Evolutionary conservation across 495 filamentous ascomycete species (phyloP).

Genomic region (Trichoderma reesei): DNA sequence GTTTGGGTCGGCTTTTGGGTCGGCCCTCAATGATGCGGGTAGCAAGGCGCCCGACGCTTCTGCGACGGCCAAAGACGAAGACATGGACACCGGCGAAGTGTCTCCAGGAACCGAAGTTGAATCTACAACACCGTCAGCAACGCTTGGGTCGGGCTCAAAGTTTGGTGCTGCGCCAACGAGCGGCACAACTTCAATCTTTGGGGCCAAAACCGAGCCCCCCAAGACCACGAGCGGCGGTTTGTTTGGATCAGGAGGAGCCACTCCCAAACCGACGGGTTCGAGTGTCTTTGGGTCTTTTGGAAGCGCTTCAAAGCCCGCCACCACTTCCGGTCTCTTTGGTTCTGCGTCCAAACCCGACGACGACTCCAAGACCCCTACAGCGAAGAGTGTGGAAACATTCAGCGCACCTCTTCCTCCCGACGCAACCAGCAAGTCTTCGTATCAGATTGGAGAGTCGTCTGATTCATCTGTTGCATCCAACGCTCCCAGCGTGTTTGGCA

Average conservation of each 20-base stretch:
- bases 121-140: conserved; percentile 49
- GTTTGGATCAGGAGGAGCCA: conserved; percentile 4
- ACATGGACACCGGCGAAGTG: conserved; percentile 41
- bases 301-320: conserved; percentile 13
- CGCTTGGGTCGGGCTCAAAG: conserved; percentile 40
- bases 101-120: conserved; percentile 23
- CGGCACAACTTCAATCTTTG: conserved; percentile 19
- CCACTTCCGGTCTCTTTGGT: conserved; percentile 17
- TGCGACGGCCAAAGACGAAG: conserved; percentile 47
- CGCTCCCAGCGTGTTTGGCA: conserved; percentile 12
- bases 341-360: not conserved
- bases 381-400: conserved; percentile 10
- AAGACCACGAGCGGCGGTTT: conserved; percentile 14
- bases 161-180: conserved; percentile 26
- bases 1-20: conserved; percentile 50
- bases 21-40: conserved; percentile 35
- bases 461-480: conserved; percentile 47
- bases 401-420: conserved; percentile 57
- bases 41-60: conserved; percentile 29
- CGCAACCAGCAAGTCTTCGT: conserved; percentile 56
- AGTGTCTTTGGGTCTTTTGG: conserved; percentile 4
- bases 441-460: conserved; percentile 57
- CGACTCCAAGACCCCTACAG: not conserved
- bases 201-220: conserved; percentile 13
- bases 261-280: not conserved